phyloP scores from a whole-genome alignment of 352 stramenopile genomes.

The Phytophthora melonis region DNA sequence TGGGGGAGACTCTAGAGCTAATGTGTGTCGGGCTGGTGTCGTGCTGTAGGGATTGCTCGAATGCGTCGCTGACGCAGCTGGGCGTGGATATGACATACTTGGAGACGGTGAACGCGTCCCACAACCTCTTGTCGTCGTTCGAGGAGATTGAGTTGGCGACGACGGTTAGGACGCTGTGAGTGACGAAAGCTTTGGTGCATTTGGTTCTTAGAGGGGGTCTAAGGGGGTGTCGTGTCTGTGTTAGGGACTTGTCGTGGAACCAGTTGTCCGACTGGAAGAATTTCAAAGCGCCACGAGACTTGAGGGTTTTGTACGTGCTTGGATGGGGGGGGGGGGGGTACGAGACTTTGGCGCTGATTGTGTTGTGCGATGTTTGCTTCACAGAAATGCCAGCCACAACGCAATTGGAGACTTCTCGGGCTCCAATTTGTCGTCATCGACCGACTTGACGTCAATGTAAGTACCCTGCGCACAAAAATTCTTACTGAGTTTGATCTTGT shows the following conservation, averaged over 20 bases:
- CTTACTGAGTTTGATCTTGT: background rate
- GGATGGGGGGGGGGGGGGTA: background rate
- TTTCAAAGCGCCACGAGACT: conserved; percentile 38
- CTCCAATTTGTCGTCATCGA: conserved; percentile 35
- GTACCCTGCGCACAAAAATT: background rate
- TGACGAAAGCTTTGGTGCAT: background rate
- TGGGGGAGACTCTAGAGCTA: background rate
- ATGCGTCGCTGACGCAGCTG: conserved; percentile 38
- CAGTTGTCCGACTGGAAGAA: conserved; percentile 40
- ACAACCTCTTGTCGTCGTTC: conserved; percentile 42
- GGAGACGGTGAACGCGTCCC: conserved; percentile 25
- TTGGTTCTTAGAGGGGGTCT: background rate
- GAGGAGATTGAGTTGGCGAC: conserved; percentile 30
- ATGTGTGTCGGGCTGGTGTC: background rate
- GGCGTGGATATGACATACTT: conserved; percentile 40
- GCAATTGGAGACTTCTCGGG: conserved; percentile 25
- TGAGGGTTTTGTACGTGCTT: conserved; percentile 38
- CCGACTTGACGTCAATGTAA: conserved; percentile 42
- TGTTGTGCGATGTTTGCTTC: background rate
- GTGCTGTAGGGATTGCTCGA: conserved; percentile 30
- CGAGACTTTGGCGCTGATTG: background rate
- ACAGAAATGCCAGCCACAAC: conserved; percentile 48
- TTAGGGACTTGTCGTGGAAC: conserved; percentile 43
- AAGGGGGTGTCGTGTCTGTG: background rate
- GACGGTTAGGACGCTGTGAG: conserved; percentile 41